Conservation (phyloP, 108 stramenopile species). For the Cafeteria roenbergensis region DNA sequence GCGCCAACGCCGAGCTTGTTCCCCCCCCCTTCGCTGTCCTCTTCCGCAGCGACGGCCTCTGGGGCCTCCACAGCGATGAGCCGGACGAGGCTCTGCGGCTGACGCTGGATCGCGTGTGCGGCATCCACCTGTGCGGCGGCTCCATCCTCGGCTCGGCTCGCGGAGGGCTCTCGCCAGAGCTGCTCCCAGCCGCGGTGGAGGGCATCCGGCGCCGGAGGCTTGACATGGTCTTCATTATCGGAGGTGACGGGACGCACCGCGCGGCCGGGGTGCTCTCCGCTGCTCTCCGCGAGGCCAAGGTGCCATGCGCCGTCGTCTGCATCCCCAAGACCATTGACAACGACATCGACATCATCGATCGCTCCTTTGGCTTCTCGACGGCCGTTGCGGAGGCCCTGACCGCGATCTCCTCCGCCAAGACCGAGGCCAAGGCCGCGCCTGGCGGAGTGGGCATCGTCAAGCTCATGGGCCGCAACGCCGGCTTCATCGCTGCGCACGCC, state of each 20-base stretch:
- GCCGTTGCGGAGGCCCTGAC: constrained; percentile 47
- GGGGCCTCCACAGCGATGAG: too few species aligned
- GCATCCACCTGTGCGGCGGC: constrained; percentile 84
- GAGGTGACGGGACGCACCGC: constrained; percentile 93
- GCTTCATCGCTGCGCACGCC: constrained; percentile 80
- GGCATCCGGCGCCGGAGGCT: constrained; percentile 52
- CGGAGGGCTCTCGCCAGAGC: constrained; percentile 83
- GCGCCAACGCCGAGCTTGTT: too few species aligned
- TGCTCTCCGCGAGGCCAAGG: constrained; percentile 17
- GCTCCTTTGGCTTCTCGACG: constrained; percentile 75
- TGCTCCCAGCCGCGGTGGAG: constrained; percentile 51
- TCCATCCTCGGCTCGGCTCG: constrained; percentile 73
- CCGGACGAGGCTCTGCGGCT: too few species aligned
- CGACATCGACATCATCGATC: constrained; percentile 86
- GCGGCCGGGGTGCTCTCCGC: constrained; percentile 46
- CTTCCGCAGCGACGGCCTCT: too few species aligned
- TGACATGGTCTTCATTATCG: constrained; percentile 81
- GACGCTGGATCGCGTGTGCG: constrained; percentile 51
- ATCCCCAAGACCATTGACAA: constrained; percentile 83
- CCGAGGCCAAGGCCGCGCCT: constrained; percentile 80
- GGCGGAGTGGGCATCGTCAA: constrained; percentile 91
- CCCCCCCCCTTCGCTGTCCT: too few species aligned
- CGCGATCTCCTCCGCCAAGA: constrained; percentile 25
- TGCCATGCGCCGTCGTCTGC: constrained; percentile 82
- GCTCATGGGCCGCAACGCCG: constrained; percentile 81